Conservation (phyloP, 257 asterid species). For the Echium plantagineum region DNA sequence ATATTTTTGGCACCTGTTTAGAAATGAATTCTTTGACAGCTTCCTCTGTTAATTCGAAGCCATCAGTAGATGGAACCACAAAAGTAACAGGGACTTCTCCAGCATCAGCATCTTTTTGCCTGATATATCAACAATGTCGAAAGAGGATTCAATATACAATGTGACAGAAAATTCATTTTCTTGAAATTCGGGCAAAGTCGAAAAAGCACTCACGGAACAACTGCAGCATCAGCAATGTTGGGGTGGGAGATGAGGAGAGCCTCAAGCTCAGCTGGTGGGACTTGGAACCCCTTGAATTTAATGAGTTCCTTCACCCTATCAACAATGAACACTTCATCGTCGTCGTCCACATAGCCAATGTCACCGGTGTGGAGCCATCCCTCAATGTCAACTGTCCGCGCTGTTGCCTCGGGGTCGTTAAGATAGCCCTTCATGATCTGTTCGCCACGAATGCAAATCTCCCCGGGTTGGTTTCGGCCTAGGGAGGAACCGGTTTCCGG, state of each 20-base stretch:
- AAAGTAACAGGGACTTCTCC: constrained; percentile 94
- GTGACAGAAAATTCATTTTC: too few species aligned
- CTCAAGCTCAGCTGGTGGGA: constrained; percentile 92
- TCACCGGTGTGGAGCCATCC: constrained; percentile 97
- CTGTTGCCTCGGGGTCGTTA: constrained; percentile 72
- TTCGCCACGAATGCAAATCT: constrained; percentile 78
- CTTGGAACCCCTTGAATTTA: constrained; percentile 91
- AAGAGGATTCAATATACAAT: too few species aligned
- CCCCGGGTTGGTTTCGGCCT: constrained; percentile 66
- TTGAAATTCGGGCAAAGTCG: too few species aligned
- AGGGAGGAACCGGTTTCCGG: constrained; percentile 75
- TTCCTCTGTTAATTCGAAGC: constrained; percentile 58
- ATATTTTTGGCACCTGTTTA: constrained; percentile 40
- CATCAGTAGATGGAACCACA: constrained; percentile 44
- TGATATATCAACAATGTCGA: constrained; percentile 9
- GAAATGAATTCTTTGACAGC: constrained; percentile 60
- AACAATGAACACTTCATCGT: constrained; percentile 37
- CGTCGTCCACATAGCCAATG: constrained; percentile 41
- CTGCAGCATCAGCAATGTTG: constrained; percentile 73
- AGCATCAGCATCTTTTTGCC: constrained; percentile 69
- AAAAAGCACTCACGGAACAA: constrained; percentile 58
- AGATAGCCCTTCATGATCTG: constrained; percentile 89
- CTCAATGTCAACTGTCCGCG: constrained; percentile 71
- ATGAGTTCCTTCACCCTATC: constrained; percentile 82
- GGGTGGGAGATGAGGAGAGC: constrained; percentile 67